Base-by-base conservation (phyloP, 345 rosid genomes). In the Salix suchowensis region DNA sequence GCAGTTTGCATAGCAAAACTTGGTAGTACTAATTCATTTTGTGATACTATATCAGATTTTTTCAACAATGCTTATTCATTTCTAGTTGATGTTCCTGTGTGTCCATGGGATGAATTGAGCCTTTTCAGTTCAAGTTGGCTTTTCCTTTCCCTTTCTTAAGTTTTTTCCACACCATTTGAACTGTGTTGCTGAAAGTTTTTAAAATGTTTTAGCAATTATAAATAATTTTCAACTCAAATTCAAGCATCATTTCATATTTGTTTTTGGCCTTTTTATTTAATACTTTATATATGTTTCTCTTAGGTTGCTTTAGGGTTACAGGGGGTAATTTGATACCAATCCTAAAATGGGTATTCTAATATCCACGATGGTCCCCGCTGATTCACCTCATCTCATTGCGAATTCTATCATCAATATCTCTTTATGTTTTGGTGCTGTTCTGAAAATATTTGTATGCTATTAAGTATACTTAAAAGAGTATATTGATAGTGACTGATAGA, bases 1-100 rank as follows among this genome's bases (percentile, higher is more conserved):
- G 72, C 19, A n/a, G n/a, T 78, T 24, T 80, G n/a, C 11, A 4
- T 67, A 52, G 68, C 44, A 70, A 6, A 40, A 28, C 26, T 28
- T 42, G 24, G 15, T 74, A 69, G 62, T 55, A 58, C 26, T 3
- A 55, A 55, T 60, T 61, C 58, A 52, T 16, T 79, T 46, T 83
- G 73, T 61, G 58, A 58, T 64, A 26, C 36, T 23, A 42, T 55
- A 71, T 12, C 15, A 60, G 16, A 58, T 23, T 34, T 12, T 24
- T 6, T 60, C 13, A 26, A 6, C 44, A n/a, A n/a, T 23, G 64
- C 64, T 58, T 24, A 23, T 23, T 58, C 34, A 30, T 32, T 74
- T 18, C 44, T 30, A 34, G 48, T 14, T 34, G 44, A 21, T 48
- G 28, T 32, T 74, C 61, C 32, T 65, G 71, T n/a, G n/a, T 26